These are phyloP conservation scores for Physcomitrellopsis africana DNA, from an alignment of 225 moss, liverwort and hornwort genomes.

Conservation along the genomic window DNA sequence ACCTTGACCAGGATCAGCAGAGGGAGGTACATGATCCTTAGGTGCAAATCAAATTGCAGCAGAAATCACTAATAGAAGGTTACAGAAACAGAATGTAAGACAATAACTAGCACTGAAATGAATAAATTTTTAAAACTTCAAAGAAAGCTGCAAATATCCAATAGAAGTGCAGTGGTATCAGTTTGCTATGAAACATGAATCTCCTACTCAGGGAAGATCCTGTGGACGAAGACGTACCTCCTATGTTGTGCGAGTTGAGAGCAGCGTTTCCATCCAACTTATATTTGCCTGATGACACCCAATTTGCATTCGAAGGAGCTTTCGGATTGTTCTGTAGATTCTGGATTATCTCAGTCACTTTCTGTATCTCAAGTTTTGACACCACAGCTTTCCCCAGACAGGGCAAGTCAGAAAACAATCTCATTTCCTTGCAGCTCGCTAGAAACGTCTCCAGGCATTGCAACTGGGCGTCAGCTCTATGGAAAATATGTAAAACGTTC, in stretches of 20 bases:
- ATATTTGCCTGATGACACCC: conserved; percentile 28
- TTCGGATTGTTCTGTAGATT: conserved; percentile 20
- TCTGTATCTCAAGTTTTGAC: conserved; percentile 42
- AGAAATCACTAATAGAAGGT: neutral
- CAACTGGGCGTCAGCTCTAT: conserved; percentile 44
- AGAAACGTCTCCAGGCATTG: conserved; percentile 41
- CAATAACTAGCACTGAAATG: neutral
- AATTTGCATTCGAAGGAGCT: conserved; percentile 18
- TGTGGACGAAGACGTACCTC: conserved; percentile 23
- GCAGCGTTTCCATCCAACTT: conserved; percentile 4
- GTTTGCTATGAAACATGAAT: neutral
- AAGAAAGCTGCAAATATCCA: neutral
- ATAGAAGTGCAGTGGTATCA: neutral
- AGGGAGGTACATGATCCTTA: neutral
- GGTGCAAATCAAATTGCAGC: neutral
- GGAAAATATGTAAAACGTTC: conserved; percentile 44
- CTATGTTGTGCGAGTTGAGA: conserved; percentile 20
- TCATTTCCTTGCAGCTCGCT: conserved; percentile 44
- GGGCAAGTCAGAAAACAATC: conserved; percentile 44
- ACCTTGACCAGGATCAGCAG: conserved; percentile 21
- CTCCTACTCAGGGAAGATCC: neutral
- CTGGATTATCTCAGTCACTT: conserved; percentile 48
- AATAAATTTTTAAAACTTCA: neutral
- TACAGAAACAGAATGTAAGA: neutral
- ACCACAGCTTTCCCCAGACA: conserved; percentile 27